These are phyloP conservation scores for Mycena belliarum DNA, from an alignment of 768 basidiomycete genomes.

Conservation along the genomic window DNA sequence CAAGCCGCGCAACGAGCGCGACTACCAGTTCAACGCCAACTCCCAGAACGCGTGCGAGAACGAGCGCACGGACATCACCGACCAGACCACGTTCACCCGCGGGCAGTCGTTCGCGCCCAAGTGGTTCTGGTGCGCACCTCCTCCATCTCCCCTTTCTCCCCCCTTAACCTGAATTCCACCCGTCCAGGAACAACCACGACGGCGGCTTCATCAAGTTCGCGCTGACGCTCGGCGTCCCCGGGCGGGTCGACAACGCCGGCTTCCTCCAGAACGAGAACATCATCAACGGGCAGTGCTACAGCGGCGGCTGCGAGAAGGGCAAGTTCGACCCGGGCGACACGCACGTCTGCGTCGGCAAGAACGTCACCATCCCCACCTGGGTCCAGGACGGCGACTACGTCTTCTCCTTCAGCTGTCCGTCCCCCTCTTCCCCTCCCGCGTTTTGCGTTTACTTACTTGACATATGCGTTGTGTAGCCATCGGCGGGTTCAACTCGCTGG, in stretches of 20 bases:
- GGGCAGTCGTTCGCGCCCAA: not conserved
- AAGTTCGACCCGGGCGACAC: not conserved
- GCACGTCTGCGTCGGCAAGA: not conserved
- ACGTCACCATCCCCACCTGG: not conserved
- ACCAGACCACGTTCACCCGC: not conserved
- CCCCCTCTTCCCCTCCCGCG: not conserved
- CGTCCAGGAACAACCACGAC: not conserved
- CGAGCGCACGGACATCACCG: not conserved
- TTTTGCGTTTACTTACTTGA: not conserved
- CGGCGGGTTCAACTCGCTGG: not conserved
- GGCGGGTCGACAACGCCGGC: not conserved
- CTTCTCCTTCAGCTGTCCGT: not conserved
- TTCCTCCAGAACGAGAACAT: not conserved
- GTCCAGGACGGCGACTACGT: not conserved
- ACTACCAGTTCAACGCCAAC: not conserved
- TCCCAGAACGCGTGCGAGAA: not conserved
- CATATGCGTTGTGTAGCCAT: not conserved
- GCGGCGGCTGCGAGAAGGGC: not conserved
- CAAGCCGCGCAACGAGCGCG: not conserved
- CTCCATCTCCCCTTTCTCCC: not conserved
- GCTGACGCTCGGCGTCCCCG: not conserved
- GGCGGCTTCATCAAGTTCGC: not conserved
- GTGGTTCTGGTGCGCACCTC: not conserved
- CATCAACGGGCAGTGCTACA: not conserved
- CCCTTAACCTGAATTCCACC: not conserved